Evolutionary conservation across 208 protist genomes (phyloP).

Genomic region (Trichomonas tenax): DNA sequence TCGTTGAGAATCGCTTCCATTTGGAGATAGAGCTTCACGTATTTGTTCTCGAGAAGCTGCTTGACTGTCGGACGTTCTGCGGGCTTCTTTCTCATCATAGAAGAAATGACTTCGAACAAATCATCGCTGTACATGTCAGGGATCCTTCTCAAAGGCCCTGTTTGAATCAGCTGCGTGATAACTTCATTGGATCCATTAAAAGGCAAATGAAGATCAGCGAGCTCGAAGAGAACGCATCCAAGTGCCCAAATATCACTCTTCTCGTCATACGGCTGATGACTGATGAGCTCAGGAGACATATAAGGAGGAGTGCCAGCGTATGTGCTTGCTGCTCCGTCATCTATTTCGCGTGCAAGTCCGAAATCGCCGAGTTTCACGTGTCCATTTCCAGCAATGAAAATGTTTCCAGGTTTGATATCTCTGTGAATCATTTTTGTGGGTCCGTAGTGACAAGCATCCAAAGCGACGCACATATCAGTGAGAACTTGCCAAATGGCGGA

Average conservation of each 20-base stretch:
- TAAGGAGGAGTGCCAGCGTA: constrained; percentile 47
- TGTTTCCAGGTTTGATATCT: constrained; percentile 50
- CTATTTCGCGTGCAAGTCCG: constrained; percentile 41
- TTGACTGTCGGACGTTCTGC: not conserved
- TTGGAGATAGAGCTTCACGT: not conserved
- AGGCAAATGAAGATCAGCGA: constrained; percentile 35
- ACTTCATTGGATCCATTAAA: constrained; percentile 26
- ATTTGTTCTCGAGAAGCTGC: not conserved
- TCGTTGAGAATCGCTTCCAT: not conserved
- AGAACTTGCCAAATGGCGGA: not conserved
- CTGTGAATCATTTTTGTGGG: not conserved
- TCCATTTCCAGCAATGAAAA: constrained; percentile 33
- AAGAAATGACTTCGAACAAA: not conserved
- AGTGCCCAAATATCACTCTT: constrained; percentile 49
- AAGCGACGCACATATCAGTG: not conserved
- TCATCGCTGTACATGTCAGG: not conserved
- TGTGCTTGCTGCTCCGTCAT: constrained; percentile 27
- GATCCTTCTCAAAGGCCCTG: not conserved
- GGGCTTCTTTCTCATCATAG: not conserved
- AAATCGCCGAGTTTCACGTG: constrained; percentile 49
- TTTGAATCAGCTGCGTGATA: not conserved
- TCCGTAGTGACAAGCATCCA: not conserved
- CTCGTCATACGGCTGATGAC: constrained; percentile 27
- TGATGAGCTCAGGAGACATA: constrained; percentile 42
- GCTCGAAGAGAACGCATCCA: constrained; percentile 47